Evolutionary conservation across 2,329 filamentous ascomycete genomes (phyloP).

Genomic region (Aureobasidium sp.): DNA sequence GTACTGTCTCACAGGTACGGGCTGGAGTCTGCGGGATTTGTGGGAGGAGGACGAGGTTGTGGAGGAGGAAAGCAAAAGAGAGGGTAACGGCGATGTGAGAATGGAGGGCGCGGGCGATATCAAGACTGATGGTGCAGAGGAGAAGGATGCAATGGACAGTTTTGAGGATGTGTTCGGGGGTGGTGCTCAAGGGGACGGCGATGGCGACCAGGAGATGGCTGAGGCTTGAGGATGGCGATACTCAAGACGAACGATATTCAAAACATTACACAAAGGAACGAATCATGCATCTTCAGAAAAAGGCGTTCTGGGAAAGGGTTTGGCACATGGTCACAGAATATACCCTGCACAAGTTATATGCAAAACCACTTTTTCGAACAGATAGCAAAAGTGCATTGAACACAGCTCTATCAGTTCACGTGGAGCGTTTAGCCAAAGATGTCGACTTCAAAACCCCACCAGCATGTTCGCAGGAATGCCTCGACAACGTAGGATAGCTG

Average conservation of each 20-base stretch:
- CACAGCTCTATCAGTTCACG: no score
- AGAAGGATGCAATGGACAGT: constrained; percentile 30
- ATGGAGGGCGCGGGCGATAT: constrained; percentile 42
- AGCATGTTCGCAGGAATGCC: no score
- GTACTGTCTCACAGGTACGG: constrained; percentile 52
- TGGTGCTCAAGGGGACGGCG: constrained; percentile 21
- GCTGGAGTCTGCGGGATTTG: constrained; percentile 51
- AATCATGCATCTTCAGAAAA: constrained; percentile 7
- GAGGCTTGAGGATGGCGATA: constrained; percentile 24
- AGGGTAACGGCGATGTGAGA: constrained; percentile 17
- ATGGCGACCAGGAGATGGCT: constrained; percentile 28
- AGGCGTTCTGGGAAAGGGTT: neutral
- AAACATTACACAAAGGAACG: neutral
- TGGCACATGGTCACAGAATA: neutral
- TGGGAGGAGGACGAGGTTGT: constrained; percentile 51
- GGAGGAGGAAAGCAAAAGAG: constrained; percentile 35
- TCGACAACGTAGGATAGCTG: no score
- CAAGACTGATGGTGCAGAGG: constrained; percentile 25
- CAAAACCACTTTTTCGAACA: no score
- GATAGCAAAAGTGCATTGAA: no score
- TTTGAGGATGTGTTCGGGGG: constrained; percentile 40
- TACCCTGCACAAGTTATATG: constrained; percentile 1
- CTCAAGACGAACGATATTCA: no score
- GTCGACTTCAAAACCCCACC: no score
- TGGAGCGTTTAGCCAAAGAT: no score